phyloP scores from a whole-genome alignment of 495 filamentous ascomycete species.

The Lasiosphaeris hirsuta region DNA sequence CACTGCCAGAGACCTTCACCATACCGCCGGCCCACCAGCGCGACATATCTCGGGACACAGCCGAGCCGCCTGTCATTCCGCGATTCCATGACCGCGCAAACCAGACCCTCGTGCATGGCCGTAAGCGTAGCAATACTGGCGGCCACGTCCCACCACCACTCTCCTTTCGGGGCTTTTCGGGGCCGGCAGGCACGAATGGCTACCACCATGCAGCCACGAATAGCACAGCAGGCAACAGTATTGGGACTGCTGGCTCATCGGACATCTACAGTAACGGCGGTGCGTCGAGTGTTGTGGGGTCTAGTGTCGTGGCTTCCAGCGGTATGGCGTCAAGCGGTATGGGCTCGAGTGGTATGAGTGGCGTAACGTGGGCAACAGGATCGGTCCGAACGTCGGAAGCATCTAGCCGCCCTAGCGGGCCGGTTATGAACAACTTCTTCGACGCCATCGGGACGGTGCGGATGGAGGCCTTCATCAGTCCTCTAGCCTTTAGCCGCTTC shows the following conservation, averaged over 20 bases:
- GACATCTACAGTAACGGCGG: constrained; percentile 51
- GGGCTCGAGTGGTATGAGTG: constrained; percentile 34
- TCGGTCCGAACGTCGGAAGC: constrained; percentile 57
- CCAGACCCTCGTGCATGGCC: constrained; percentile 54
- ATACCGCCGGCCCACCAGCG: constrained; percentile 30
- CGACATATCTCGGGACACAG: constrained; percentile 47
- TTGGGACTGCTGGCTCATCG: constrained; percentile 54
- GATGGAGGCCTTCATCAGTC: constrained; percentile 93
- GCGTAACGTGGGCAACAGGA: constrained; percentile 37
- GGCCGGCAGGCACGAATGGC: constrained; percentile 45
- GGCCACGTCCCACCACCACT: constrained; percentile 61
- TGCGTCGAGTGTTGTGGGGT: constrained; percentile 33
- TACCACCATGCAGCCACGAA: constrained; percentile 45
- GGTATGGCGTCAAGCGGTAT: constrained; percentile 30
- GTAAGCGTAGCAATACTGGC: constrained; percentile 83
- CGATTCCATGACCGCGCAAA: constrained; percentile 59
- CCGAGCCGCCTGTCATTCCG: constrained; percentile 77
- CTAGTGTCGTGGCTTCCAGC: constrained; percentile 22
- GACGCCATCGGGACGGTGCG: constrained; percentile 84
- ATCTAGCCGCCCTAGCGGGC: constrained; percentile 49
- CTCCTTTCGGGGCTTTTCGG: constrained; percentile 74
- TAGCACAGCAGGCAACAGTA: constrained; percentile 50
- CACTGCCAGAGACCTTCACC: constrained; percentile 19
- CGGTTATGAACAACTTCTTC: constrained; percentile 56
- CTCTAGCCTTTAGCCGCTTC: constrained; percentile 41